Base-by-base conservation (phyloP, 108 stramenopile species). In the Cyclotella atomus region DNA sequence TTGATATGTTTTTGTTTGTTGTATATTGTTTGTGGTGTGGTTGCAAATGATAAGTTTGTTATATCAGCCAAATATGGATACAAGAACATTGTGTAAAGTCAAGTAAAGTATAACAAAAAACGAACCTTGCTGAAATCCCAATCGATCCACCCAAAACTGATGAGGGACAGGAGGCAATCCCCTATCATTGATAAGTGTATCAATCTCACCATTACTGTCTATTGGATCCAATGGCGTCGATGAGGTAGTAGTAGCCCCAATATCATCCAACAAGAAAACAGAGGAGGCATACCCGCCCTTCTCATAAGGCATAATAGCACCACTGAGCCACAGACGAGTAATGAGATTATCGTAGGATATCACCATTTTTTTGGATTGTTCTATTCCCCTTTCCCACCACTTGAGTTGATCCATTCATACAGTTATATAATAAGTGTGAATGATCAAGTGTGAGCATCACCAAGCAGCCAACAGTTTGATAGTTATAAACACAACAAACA, bases 281-380 rank as follows among this genome's bases (percentile, higher is more conserved):
- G n/a, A n/a, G n/a, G 49, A 32, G 12, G 78, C 71, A 59, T 73
- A 79, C 9, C 72, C 78, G 34, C 66, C 65, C 53, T 53, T 65
- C 20, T 62, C 75, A 60, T 66, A 90, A 0, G 90, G 90, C 68
- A 82, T 76, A 38, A 91, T 90, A 29, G 89, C 89, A 16, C 93
- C 93, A 79, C 81, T 79, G 21, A 94, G 47, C 93, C 93, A 95
- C 38, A 95, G 60, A 30, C 93, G 71, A 0, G 79, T 75, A 35
- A 95, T 85, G 20, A 95, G 74, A 73, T 92, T 92, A 73, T 95
- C 89, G 56, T 95, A 95, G 25, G 80, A 81, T 65, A 95, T 95
- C 0, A 88, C 65, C 93, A 95, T 95, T 68, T 85, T 87, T 50
- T 71, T 77, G 36, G 82, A 79, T 70, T 88, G 75, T 71, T 84